Evolutionary conservation across 2,329 filamentous ascomycete genomes (phyloP), one percentile per base, ranked within the genome.

Genomic region (Fusarium secorum): DNA sequence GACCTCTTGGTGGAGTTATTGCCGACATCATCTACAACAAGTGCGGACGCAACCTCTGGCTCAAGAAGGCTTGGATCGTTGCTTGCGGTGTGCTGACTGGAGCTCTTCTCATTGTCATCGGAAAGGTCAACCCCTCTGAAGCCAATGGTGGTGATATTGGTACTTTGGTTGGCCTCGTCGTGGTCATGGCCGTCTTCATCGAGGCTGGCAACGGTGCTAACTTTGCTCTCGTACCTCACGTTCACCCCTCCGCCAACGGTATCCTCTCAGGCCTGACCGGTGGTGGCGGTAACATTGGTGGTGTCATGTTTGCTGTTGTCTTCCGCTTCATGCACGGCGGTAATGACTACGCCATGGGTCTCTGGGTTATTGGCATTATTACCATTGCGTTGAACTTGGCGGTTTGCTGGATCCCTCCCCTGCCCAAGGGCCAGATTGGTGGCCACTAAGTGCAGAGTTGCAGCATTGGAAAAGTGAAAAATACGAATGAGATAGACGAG

Each of bases 191-290:
- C 2, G 86, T 97, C 78, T 97, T 97, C 83, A 82, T 94, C 45
- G 93, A 97, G 79, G 93, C 92, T 4, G 90, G 90, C 44, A 97
- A 97, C 78, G 95, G 95, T 1, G 90, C 93, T 42, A 96, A 93
- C 82, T 97, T 96, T 80, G 89, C 93, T 0, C 86, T 97, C 10
- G 91, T 97, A 28, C 94, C 94, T 7, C 95, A 97, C 78, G 91
- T 97, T 3, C 92, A 95, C 80, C 93, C 93, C 2, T 87, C 86
- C 66, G 93, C 93, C 66, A 97, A 97, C 79, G 94, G 93, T 18
- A 79, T 87, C 60, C 86, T 97, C 11, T 93, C 91, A 2, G 94
- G 94, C 17, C 83, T 93, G 38, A 91, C 93, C 1, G 95, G 95
- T 14, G 94, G 92, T 0, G 85, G 88, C 13, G 94, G 95, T 2